Evolutionary conservation across 441 rosid genomes (phyloP), one percentile per base, ranked within the genome.

Genomic region (Biscutella auriculata): DNA sequence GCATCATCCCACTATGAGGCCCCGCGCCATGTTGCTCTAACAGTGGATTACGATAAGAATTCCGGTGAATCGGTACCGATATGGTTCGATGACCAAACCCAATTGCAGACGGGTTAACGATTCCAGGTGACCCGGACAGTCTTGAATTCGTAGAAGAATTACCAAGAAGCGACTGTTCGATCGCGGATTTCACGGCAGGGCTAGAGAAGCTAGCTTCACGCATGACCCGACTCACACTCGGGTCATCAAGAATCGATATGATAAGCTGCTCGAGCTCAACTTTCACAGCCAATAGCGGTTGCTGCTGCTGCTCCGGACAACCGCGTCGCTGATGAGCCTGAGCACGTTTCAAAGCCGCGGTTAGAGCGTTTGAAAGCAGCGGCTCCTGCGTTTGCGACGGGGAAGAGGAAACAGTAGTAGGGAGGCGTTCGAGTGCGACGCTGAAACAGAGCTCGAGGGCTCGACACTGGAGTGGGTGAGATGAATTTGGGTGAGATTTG

Each of bases 291-390:
- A 92, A 62, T 32, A 92, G 74, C 6, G 98, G 98, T 69, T 88
- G 98, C 59, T 92, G 98, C 54, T 91, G 98, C 62, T 91, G 98
- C 58, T 91, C 95, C 1, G 96, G 98, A 59, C 96, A 92, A 8
- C 98, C 98, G 16, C 98, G 80, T 1, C 98, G 85, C 62, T 92
- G 98, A 56, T 92, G 96, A 21, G 98, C 98, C 73, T 92, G 98
- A 5, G 98, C 98, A 2, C 96, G 84, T 77, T 88, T 86, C 6
- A 92, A 73, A 17, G 98, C 98, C 0, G 98, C 98, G 91, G 84
- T 85, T 21, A 92, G 68, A 25, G 98, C 98, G 71, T 92, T 92
- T 19, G 98, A 92, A 32, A 92, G 85, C 0, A 94, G 91, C 0
- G 98, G 98, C 68, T 91, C 95, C 2, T 57, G 70, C 64, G 59